These are phyloP conservation scores for Cercospora brassicicola DNA, from an alignment of 2,329 filamentous ascomycete genomes.

Conservation along the genomic window DNA sequence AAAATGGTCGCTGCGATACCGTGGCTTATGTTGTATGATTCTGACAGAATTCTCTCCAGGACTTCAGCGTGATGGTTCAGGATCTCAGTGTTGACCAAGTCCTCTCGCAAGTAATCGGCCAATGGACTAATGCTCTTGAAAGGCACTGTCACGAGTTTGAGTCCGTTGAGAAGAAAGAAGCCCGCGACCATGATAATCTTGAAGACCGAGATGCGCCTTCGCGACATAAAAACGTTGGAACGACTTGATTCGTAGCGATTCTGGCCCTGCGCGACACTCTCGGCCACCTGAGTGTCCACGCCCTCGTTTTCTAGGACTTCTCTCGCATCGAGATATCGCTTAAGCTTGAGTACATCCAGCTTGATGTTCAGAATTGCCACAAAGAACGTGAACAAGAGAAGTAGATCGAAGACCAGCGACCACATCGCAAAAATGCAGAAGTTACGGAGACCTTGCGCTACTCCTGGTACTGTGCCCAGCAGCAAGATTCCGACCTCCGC, in stretches of 20 bases:
- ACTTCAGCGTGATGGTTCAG: slow-evolving; percentile 19
- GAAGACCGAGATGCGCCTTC: slow-evolving; percentile 91
- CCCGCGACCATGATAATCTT: slow-evolving; percentile 95
- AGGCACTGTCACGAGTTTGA: slow-evolving; percentile 86
- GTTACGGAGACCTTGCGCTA: slow-evolving; percentile 91
- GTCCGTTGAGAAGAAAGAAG: slow-evolving; percentile 83
- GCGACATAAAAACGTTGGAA: slow-evolving; percentile 82
- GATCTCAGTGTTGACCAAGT: slow-evolving; percentile 47
- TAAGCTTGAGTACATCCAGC: slow-evolving; percentile 97
- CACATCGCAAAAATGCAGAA: slow-evolving; percentile 98
- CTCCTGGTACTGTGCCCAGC: slow-evolving; percentile 84
- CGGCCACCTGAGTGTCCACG: slow-evolving; percentile 82
- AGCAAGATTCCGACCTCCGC: slow-evolving; percentile 88
- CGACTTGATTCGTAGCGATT: slow-evolving; percentile 60
- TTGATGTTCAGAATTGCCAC: slow-evolving; percentile 97
- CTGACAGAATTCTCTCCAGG: neutral
- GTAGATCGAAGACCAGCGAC: slow-evolving; percentile 94
- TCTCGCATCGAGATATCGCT: slow-evolving; percentile 88
- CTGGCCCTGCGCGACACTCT: slow-evolving; percentile 86
- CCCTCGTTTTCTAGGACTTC: slow-evolving; percentile 96
- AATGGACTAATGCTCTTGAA: slow-evolving; percentile 55
- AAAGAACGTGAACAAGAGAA: slow-evolving; percentile 95
- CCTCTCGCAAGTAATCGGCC: slow-evolving; percentile 42
- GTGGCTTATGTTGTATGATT: neutral
- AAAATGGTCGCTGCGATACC: neutral